Evolutionary conservation across 495 filamentous ascomycete species (phyloP).

Genomic region (Penicillium bovifimosum): DNA sequence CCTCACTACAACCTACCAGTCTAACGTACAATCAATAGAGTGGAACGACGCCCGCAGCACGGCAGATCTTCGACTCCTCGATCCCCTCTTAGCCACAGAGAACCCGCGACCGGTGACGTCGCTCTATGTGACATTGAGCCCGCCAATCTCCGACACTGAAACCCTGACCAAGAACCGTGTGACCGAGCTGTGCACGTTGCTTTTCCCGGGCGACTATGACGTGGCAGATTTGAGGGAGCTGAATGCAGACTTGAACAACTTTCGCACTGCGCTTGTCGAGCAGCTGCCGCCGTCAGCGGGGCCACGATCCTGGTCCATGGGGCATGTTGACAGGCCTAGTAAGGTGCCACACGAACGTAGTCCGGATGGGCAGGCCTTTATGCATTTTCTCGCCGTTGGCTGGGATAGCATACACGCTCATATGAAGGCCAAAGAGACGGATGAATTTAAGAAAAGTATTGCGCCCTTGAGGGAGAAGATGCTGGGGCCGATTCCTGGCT

Average conservation of each 20-base stretch:
- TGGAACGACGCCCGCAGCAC: constrained; percentile 35
- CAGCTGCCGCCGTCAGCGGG: constrained; percentile 27
- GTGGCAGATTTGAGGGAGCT: constrained; percentile 19
- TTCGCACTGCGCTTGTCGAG: constrained; percentile 31
- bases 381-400: constrained; percentile 40
- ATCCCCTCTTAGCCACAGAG: constrained; percentile 23
- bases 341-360: constrained; percentile 31
- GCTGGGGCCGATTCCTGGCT: constrained; percentile 29
- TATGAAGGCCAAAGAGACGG: constrained; percentile 38
- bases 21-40: constrained; percentile 19
- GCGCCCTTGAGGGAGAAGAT: constrained; percentile 33
- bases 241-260: constrained; percentile 24
- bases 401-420: constrained; percentile 54
- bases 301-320: constrained; percentile 40
- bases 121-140: constrained; percentile 32
- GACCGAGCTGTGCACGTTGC: constrained; percentile 33
- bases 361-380: constrained; percentile 33
- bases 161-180: constrained; percentile 35
- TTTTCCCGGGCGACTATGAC: constrained; percentile 27
- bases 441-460: constrained; percentile 40
- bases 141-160: constrained; percentile 25
- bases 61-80: constrained; percentile 12
- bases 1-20: neutral
- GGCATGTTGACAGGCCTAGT: constrained; percentile 38
- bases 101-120: constrained; percentile 14